These are phyloP conservation scores for Amanita fuliginea DNA, from an alignment of 768 basidiomycete species.

Conservation along the genomic window DNA sequence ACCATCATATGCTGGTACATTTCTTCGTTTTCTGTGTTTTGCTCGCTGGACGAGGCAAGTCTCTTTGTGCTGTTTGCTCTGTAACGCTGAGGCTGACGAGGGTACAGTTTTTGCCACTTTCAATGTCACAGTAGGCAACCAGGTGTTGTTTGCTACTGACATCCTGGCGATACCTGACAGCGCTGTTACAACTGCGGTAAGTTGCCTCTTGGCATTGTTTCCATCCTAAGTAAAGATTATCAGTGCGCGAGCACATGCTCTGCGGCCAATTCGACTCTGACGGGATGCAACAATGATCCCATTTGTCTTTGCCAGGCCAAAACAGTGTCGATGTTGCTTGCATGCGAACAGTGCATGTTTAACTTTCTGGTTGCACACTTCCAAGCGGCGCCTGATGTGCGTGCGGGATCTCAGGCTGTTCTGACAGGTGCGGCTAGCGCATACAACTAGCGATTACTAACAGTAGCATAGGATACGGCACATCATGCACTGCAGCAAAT, in stretches of 20 bases:
- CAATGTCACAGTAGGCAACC: constrained; percentile 32
- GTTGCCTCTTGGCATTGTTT: constrained; percentile 8
- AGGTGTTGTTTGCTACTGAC: constrained; percentile 27
- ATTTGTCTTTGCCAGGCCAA: constrained; percentile 42
- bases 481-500: constrained; percentile 31
- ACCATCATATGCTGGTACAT: constrained; percentile 16
- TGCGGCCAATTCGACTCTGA: constrained; percentile 13
- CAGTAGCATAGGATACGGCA: constrained; percentile 36
- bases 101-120: constrained; percentile 28
- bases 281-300: constrained; percentile 35
- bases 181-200: constrained; percentile 17
- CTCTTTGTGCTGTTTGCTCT: neutral
- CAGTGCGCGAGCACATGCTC: constrained; percentile 27
- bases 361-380: constrained; percentile 39
- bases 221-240: neutral
- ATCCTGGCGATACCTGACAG: constrained; percentile 32
- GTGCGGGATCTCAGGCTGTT: constrained; percentile 49
- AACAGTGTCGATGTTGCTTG: constrained; percentile 30
- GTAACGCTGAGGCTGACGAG: neutral
- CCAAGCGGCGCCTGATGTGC: constrained; percentile 33
- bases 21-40: constrained; percentile 22
- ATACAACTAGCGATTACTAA: constrained; percentile 1
- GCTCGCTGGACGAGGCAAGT: constrained; percentile 52
- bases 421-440: constrained; percentile 34
- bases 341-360: constrained; percentile 65